Conservation (phyloP, 2,329 filamentous ascomycete species). For the Cyphellophora attinorum region DNA sequence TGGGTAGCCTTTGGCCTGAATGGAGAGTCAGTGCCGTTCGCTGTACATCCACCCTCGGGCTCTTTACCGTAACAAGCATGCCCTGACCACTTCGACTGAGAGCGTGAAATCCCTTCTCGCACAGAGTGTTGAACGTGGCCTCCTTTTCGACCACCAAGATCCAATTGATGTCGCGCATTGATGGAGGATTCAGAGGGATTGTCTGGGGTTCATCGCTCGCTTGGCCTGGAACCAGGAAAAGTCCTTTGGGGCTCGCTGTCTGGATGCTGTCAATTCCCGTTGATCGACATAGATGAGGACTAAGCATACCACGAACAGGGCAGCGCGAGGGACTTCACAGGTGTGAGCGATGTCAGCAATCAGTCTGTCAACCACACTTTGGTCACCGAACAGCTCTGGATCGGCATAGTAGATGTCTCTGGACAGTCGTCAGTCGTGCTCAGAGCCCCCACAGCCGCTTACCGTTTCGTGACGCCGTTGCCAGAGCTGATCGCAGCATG, state of each 20-base stretch:
- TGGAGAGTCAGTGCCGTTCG: conserved; percentile 1
- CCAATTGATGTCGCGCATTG: conserved; percentile 35
- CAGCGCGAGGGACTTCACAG: conserved; percentile 43
- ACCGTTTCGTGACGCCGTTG: conserved; percentile 48
- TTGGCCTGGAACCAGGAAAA: conserved; percentile 24
- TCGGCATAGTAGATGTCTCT: conserved; percentile 58
- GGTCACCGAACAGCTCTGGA: conserved; percentile 48
- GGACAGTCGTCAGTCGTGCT: too few species aligned
- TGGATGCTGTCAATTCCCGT: too few species aligned
- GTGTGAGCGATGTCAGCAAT: conserved; percentile 54
- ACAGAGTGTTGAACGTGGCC: conserved; percentile 51
- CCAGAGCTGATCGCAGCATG: conserved; percentile 41
- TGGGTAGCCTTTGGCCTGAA: conserved; percentile 55
- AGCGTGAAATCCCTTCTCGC: conserved; percentile 37
- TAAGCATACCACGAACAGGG: conserved; percentile 47
- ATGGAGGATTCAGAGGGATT: conserved; percentile 6
- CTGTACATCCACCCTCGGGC: not conserved
- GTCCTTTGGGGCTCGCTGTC: conserved; percentile 34
- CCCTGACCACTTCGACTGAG: conserved; percentile 32
- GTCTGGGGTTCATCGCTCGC: conserved; percentile 2
- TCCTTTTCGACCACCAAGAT: conserved; percentile 57
- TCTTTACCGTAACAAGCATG: conserved; percentile 45
- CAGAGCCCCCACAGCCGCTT: too few species aligned
- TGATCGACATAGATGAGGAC: too few species aligned
- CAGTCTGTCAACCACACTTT: conserved; percentile 47